Evolutionary conservation across 257 asterid genomes (phyloP).

Genomic region (Gardenia jasminoides): DNA sequence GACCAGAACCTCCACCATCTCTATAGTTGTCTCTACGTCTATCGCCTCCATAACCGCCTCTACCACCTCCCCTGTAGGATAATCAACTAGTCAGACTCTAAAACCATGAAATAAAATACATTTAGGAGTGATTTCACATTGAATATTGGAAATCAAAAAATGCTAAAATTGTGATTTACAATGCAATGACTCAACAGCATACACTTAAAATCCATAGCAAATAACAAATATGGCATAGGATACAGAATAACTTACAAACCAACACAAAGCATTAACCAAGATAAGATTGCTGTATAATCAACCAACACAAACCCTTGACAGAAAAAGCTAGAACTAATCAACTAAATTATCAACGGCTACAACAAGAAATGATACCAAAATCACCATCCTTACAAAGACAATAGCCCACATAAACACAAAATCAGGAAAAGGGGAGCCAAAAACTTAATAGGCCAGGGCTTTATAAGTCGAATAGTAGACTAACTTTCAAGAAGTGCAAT

Average conservation of each 20-base stretch:
- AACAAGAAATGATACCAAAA: neutral
- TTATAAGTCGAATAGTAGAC: neutral
- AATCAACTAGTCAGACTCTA: constrained; percentile 23
- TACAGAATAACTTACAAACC: neutral
- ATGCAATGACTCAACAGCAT: neutral
- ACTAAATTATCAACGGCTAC: neutral
- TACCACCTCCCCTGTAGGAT: constrained; percentile 77
- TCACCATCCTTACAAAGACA: neutral
- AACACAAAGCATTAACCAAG: neutral
- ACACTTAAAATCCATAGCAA: neutral
- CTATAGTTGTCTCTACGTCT: constrained; percentile 80
- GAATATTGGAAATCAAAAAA: neutral
- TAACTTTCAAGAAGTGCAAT: neutral
- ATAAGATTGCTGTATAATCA: neutral
- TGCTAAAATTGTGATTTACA: neutral
- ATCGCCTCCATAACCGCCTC: constrained; percentile 90
- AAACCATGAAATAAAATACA: neutral
- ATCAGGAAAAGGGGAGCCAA: neutral
- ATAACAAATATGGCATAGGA: neutral
- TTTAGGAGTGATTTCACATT: neutral
- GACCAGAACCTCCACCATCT: constrained; percentile 91
- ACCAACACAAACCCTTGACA: neutral
- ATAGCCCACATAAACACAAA: neutral
- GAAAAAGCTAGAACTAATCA: neutral
- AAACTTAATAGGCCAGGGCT: neutral